phyloP scores from a whole-genome alignment of 441 rosid genomes.

The Croton setiger region DNA sequence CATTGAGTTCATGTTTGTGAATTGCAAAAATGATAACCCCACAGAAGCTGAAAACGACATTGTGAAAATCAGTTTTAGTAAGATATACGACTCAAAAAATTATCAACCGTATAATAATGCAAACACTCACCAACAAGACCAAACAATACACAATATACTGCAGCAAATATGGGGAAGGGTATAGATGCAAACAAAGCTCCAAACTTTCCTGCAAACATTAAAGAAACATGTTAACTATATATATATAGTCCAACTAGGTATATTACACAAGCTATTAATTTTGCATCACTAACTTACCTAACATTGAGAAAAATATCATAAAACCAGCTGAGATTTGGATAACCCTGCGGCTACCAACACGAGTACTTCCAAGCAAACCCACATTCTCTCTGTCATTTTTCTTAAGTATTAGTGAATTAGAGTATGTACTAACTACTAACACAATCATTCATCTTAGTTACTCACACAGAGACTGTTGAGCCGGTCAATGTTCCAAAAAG shows the following conservation, averaged over 20 bases:
- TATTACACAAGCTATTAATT: not conserved
- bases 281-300: constrained; percentile 53
- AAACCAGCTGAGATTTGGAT: constrained; percentile 97
- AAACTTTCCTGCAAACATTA: constrained; percentile 64
- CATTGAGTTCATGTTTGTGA: constrained; percentile 99
- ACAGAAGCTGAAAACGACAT: constrained; percentile 64
- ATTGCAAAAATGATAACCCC: constrained; percentile 95
- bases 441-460: not conserved
- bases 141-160: constrained; percentile 82
- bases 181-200: constrained; percentile 97
- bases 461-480: constrained; percentile 86
- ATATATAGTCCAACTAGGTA: not conserved
- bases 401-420: constrained; percentile 15
- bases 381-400: constrained; percentile 76
- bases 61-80: constrained; percentile 11
- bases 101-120: not conserved
- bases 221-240: not conserved
- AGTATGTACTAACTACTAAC: not conserved
- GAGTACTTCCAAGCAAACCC: constrained; percentile 98
- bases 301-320: constrained; percentile 96
- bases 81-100: not conserved
- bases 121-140: constrained; percentile 78
- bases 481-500: constrained; percentile 90
- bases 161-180: constrained; percentile 96
- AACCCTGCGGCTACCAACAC: constrained; percentile 97